phyloP scores from a whole-genome alignment of 495 filamentous ascomycete genomes.

The Penicillium ucsense region DNA sequence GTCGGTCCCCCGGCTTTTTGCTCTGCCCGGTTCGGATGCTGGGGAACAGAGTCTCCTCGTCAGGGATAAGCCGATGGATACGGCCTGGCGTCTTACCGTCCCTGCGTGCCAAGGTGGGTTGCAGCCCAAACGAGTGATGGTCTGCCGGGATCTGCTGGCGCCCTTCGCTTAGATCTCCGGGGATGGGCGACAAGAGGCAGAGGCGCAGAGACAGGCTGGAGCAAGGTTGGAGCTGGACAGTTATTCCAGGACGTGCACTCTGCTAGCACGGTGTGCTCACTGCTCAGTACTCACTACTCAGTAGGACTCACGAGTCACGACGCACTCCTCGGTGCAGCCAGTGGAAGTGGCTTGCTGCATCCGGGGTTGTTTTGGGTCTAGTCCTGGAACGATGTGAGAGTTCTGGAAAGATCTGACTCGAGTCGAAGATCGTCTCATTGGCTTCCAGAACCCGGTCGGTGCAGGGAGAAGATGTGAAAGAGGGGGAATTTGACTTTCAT shows the following conservation, averaged over 20 bases:
- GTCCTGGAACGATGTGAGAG: neutral
- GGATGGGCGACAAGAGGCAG: no score
- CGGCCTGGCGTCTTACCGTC: slow-evolving; percentile 3
- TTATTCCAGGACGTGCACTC: no score
- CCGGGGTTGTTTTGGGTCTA: neutral
- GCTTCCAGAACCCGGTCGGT: neutral
- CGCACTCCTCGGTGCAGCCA: neutral
- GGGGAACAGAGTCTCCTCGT: no score
- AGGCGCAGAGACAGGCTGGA: no score
- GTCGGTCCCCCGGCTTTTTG: no score
- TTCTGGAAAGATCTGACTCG: slow-evolving; percentile 5
- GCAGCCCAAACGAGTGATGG: neutral
- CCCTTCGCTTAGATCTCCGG: slow-evolving; percentile 4
- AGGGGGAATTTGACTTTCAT: neutral
- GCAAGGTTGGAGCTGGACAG: no score
- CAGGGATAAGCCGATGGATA: neutral
- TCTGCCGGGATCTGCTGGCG: slow-evolving; percentile 3
- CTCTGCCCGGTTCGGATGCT: no score
- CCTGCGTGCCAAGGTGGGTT: neutral
- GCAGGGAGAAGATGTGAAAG: no score
- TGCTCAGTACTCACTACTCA: no score
- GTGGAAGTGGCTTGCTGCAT: neutral
- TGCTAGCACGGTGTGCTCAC: no score
- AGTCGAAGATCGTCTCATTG: neutral
- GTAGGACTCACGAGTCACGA: no score